Base-by-base conservation (phyloP, 768 basidiomycete species). In the Rhizopogon roseolus region DNA sequence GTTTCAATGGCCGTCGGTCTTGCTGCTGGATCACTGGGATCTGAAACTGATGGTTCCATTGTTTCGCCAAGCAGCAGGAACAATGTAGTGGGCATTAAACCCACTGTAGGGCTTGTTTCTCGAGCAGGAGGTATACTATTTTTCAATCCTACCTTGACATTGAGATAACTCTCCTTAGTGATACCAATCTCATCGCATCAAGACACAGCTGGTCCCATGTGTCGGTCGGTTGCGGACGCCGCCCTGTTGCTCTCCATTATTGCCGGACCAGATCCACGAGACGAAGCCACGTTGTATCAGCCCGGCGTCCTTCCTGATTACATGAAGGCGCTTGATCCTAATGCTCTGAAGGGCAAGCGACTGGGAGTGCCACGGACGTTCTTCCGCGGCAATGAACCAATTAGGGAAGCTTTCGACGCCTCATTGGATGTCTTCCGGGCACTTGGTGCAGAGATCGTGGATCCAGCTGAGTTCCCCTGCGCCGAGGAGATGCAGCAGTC, bases 391-490 rank as follows among this genome's bases (percentile, higher is more conserved):
- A 39, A 64, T 29, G n/a, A 57, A 7, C 49, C 63, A 17, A 64
- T 71, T 37, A 50, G 70, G 6, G 55, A 72, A 5, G 62, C 69
- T 6, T 80, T 80, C 60, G 64, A 75, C 13, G 66, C 61, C 14
- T 70, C 75, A 3, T 56, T 80, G 22, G 69, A 67, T 38, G 62
- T 66, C 7, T 65, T 80, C 39, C 64, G 68, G 34, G 49, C 54
- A 2, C 64, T 77, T 7, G 80, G 77, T 10, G 77, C 77, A 14
- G 68, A 63, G 1, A 70, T 88, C 4, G 72, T 86, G 6, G 85
- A 88, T 60, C 82, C 84, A 1, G 80, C 82, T 1, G 81, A 86
- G 54, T 66, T 87, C 14, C 78, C 82, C 0, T 77, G 76, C 32
- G 76, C 78, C 0, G 71, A 76, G 1, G 82, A 81, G 52, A 73